A percentile compares a stretch with the other conserved stretches of the same genome.
These are phyloP conservation scores for Schoenoplectus triqueter DNA, from an alignment of 202 grass and related monocot genomes.

Conservation along the genomic window DNA sequence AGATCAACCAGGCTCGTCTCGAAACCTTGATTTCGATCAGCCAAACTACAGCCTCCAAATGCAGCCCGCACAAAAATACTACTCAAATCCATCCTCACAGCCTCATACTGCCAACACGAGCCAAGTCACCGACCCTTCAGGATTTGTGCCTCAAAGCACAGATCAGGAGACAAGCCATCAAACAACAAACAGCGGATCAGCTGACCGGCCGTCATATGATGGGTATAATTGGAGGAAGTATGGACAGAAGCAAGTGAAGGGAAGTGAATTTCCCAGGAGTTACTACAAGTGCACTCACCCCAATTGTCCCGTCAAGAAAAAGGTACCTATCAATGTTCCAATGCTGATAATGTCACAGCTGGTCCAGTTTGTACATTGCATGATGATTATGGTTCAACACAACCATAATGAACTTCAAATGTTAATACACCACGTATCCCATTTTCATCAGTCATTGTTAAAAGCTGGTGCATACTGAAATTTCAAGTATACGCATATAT, in stretches of 20 bases:
- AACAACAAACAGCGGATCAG: conserved; percentile 18
- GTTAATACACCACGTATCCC: too few species aligned
- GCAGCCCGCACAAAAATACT: not conserved
- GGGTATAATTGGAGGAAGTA: conserved; percentile 96
- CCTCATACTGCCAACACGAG: not conserved
- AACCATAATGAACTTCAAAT: too few species aligned
- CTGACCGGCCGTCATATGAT: conserved; percentile 54
- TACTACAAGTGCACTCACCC: conserved; percentile 96
- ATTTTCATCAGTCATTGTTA: too few species aligned
- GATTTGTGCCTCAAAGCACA: conserved; percentile 23
- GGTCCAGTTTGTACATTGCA: not conserved
- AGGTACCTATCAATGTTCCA: conserved; percentile 36
- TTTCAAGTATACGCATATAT: not conserved
- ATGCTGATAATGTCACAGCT: not conserved
- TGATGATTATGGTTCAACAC: not conserved
- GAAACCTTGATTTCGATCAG: conserved; percentile 20
- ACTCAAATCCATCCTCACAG: conserved; percentile 30
- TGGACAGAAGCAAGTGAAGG: conserved; percentile 89
- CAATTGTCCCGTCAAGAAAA: conserved; percentile 81
- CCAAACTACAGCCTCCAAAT: not conserved
- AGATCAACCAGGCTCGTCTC: conserved; percentile 21
- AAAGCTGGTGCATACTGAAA: too few species aligned
- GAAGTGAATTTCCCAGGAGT: conserved; percentile 78
- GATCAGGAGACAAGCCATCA: conserved; percentile 40
- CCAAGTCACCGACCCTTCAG: conserved; percentile 41